phyloP scores from a whole-genome alignment of 164 flowering plant genomes.

The Berberis thunbergii region DNA sequence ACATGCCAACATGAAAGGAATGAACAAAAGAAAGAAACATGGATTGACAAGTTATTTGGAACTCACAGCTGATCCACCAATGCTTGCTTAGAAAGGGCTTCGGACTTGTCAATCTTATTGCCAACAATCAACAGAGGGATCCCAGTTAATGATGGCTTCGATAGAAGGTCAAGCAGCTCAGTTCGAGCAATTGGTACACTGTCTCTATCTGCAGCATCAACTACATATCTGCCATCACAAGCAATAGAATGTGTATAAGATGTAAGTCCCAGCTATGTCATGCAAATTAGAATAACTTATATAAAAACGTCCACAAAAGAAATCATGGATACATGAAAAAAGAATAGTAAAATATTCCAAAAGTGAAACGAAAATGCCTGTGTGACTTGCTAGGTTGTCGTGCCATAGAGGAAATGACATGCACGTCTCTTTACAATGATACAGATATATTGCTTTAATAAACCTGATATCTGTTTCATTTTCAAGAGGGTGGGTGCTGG shows the following conservation, averaged over 20 bases:
- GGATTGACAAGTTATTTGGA: background rate
- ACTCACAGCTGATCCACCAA: constrained; percentile 90
- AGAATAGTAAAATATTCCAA: too few species aligned
- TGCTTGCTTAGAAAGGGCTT: constrained; percentile 81
- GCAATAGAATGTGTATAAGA: background rate
- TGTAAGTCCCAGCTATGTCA: background rate
- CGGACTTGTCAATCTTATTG: constrained; percentile 86
- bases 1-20: background rate
- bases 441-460: too few species aligned
- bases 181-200: constrained; percentile 68
- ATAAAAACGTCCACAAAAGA: background rate
- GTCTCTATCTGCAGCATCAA: constrained; percentile 93
- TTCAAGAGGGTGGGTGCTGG: too few species aligned
- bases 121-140: constrained; percentile 83
- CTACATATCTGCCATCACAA: constrained; percentile 57
- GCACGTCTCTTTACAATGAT: too few species aligned
- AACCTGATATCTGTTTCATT: too few species aligned
- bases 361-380: too few species aligned
- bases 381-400: too few species aligned
- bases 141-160: constrained; percentile 59
- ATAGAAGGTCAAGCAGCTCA: constrained; percentile 74
- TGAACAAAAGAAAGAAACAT: background rate
- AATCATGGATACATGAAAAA: too few species aligned
- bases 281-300: background rate
- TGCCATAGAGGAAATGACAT: too few species aligned